Conservation (phyloP, 1,139 yeast species). For the Arxiozyma heterogenica region DNA sequence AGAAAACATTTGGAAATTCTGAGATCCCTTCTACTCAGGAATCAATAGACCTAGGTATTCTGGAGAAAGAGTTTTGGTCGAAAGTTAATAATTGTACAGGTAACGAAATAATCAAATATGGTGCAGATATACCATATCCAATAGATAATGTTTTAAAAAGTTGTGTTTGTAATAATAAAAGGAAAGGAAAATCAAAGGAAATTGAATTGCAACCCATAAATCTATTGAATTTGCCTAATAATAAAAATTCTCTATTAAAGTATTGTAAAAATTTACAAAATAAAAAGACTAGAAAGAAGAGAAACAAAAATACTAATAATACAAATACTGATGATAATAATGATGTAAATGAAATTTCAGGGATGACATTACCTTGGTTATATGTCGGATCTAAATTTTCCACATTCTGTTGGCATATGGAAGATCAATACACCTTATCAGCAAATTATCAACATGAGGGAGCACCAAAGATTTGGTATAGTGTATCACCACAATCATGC, state of each 20-base stretch:
- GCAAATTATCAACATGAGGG: slow-evolving; percentile 76
- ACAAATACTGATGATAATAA: slow-evolving; percentile 28
- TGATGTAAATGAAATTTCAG: slow-evolving; percentile 36
- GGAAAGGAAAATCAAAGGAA: background rate
- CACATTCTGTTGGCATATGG: slow-evolving; percentile 82
- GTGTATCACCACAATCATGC: slow-evolving; percentile 53
- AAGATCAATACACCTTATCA: slow-evolving; percentile 69
- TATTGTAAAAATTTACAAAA: slow-evolving; percentile 38
- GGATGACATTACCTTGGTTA: slow-evolving; percentile 80
- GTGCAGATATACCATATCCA: slow-evolving; percentile 66
- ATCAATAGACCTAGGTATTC: slow-evolving; percentile 27
- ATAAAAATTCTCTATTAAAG: slow-evolving; percentile 54
- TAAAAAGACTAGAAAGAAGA: background rate
- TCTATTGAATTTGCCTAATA: slow-evolving; percentile 56
- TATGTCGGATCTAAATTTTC: slow-evolving; percentile 66
- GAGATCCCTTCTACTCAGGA: background rate
- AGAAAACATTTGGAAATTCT: slow-evolving; percentile 31
- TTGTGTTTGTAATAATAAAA: background rate
- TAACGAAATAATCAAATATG: slow-evolving; percentile 54
- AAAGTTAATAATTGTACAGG: slow-evolving; percentile 38
- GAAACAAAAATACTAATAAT: no score
- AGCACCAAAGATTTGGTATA: slow-evolving; percentile 70
- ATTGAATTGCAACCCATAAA: slow-evolving; percentile 49
- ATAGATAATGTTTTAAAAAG: slow-evolving; percentile 3
- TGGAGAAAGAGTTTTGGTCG: slow-evolving; percentile 57